Conservation (phyloP, 2,329 filamentous ascomycete species). For the Sporothrix sp. region DNA sequence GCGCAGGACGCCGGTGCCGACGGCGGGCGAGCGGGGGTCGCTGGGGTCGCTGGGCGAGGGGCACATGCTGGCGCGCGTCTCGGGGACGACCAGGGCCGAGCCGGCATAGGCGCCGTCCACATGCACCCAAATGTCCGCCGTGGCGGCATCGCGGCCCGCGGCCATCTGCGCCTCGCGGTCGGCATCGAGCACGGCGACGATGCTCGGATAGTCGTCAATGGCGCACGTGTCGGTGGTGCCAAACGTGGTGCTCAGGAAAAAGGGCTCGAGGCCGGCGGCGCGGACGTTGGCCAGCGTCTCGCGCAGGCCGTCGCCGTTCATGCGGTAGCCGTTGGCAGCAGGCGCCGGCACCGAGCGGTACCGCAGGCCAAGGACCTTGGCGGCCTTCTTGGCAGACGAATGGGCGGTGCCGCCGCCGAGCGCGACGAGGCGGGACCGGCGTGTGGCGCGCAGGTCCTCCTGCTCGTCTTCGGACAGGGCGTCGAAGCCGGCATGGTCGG, state of each 20-base stretch:
- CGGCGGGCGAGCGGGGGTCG: slow-evolving; percentile 4
- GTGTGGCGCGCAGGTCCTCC: slow-evolving; percentile 58
- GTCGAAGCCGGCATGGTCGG: slow-evolving; percentile 29
- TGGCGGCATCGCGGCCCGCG: slow-evolving; percentile 16
- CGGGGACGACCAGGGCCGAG: slow-evolving; percentile 69
- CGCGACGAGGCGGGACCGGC: slow-evolving; percentile 65
- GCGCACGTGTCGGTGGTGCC: slow-evolving; percentile 86
- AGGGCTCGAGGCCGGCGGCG: slow-evolving; percentile 65
- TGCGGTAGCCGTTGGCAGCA: slow-evolving; percentile 54
- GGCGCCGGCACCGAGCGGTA: slow-evolving; percentile 59
- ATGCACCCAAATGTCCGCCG: slow-evolving; percentile 69
- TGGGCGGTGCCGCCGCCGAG: slow-evolving; percentile 73
- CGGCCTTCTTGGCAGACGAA: slow-evolving; percentile 77
- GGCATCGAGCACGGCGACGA: slow-evolving; percentile 42
- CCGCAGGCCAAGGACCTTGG: slow-evolving; percentile 75
- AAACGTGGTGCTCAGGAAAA: slow-evolving; percentile 74
- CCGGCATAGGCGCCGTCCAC: slow-evolving; percentile 91
- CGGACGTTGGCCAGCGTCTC: slow-evolving; percentile 55
- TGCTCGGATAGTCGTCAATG: slow-evolving; percentile 67
- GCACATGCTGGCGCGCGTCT: slow-evolving; percentile 46
- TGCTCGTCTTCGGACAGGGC: slow-evolving; percentile 36
- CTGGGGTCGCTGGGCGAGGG: slow-evolving; percentile 2
- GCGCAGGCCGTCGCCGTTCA: slow-evolving; percentile 56
- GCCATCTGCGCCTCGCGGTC: slow-evolving; percentile 17
- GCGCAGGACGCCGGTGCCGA: slow-evolving; percentile 44